Conservation (phyloP, 192 early-diverging fungal species). For the Phycomyces blakesleeanus region DNA sequence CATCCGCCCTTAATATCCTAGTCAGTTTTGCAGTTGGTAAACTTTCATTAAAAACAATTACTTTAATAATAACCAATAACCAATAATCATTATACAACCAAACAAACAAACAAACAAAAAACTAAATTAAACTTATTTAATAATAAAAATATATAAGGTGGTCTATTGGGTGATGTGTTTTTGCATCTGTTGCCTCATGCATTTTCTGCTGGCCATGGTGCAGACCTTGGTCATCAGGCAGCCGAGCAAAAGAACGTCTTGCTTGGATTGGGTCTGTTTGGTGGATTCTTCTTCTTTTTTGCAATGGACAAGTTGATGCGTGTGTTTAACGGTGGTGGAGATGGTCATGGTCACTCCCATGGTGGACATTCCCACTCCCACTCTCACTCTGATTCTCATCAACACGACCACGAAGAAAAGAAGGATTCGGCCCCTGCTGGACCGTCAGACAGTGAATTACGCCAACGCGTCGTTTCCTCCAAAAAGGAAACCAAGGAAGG, state of each 20-base stretch:
- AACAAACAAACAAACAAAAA: too few species aligned
- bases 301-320: constrained; percentile 83
- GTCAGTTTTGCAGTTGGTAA: constrained; percentile 81
- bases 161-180: constrained; percentile 80
- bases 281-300: constrained; percentile 73
- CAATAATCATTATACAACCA: background rate
- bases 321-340: constrained; percentile 61
- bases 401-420: constrained; percentile 27
- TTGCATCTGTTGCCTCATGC: constrained; percentile 79
- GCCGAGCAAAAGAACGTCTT: constrained; percentile 57
- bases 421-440: too few species aligned
- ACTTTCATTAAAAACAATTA: background rate
- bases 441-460: constrained; percentile 4
- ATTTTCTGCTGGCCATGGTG: constrained; percentile 53
- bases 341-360: constrained; percentile 52
- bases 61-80: too few species aligned
- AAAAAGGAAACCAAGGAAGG: background rate
- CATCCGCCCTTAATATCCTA: constrained; percentile 62
- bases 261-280: constrained; percentile 72
- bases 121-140: too few species aligned
- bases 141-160: constrained; percentile 36
- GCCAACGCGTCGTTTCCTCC: constrained; percentile 1
- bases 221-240: constrained; percentile 41
- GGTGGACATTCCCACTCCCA: constrained; percentile 42
- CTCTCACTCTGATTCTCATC: too few species aligned